A percentile compares a stretch with the other conserved stretches of the same genome.
Evolutionary conservation across 257 asterid genomes (phyloP).

Genomic region (Gentiana dahurica): DNA sequence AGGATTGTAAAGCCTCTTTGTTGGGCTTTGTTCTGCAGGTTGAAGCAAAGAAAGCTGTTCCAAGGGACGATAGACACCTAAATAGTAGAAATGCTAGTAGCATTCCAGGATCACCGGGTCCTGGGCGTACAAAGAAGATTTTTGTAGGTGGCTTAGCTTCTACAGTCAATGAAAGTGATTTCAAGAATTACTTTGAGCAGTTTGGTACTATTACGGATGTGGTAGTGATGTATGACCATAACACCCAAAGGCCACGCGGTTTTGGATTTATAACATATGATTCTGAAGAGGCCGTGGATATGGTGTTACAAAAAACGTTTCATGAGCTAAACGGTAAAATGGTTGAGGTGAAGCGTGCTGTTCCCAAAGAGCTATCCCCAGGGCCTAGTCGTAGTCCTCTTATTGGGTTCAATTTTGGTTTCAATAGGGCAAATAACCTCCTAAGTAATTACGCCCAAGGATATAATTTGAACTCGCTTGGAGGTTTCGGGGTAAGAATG

Average conservation of each 20-base stretch:
- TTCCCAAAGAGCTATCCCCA: constrained; percentile 69
- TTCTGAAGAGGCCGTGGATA: constrained; percentile 73
- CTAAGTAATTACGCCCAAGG: constrained; percentile 47
- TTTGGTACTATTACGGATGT: constrained; percentile 66
- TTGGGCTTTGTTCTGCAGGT: constrained; percentile 37
- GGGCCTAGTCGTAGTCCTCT: constrained; percentile 60
- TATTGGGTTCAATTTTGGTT: constrained; percentile 49
- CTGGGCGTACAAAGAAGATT: constrained; percentile 77
- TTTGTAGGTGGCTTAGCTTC: constrained; percentile 92
- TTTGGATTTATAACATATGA: constrained; percentile 74
- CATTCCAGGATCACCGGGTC: constrained; percentile 69
- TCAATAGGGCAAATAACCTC: constrained; percentile 43
- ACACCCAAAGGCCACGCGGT: constrained; percentile 80
- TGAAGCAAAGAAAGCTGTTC: constrained; percentile 87
- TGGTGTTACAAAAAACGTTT: constrained; percentile 59
- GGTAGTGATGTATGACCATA: constrained; percentile 82
- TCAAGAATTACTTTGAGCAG: constrained; percentile 62
- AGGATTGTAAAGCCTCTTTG: constrained; percentile 10
- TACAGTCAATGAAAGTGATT: constrained; percentile 65
- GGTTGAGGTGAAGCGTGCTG: constrained; percentile 81
- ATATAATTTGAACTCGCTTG: constrained; percentile 46
- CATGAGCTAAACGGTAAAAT: constrained; percentile 72
- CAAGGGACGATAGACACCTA: constrained; percentile 62
- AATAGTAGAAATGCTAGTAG: constrained; percentile 45
- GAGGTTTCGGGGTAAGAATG: constrained; percentile 55